A percentile compares a stretch with the other conserved stretches of the same genome.
These are phyloP conservation scores for Trichoderma virens DNA, from an alignment of 495 filamentous ascomycete genomes.

Conservation along the genomic window DNA sequence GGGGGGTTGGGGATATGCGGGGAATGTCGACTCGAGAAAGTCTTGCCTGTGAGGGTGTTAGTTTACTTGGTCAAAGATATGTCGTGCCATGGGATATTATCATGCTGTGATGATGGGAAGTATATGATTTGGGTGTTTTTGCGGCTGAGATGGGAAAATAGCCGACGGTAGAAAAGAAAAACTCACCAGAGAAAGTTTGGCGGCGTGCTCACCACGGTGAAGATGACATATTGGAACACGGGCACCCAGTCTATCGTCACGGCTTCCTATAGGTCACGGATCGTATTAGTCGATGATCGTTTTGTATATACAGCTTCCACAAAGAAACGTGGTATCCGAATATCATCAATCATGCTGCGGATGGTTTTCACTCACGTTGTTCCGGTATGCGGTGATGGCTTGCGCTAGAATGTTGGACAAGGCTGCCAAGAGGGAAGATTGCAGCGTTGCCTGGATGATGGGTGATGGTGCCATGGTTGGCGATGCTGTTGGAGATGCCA, in stretches of 20 bases:
- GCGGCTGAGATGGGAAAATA: too few relatives aligned
- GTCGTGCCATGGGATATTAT: not conserved
- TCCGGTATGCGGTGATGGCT: constrained; percentile 58
- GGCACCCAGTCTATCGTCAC: constrained; percentile 51
- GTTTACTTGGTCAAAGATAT: not conserved
- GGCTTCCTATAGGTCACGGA: constrained; percentile 38
- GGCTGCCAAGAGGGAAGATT: constrained; percentile 61
- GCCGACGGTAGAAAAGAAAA: too few relatives aligned
- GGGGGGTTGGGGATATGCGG: constrained; percentile 27
- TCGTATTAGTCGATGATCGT: not conserved
- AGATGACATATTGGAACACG: constrained; percentile 72
- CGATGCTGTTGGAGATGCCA: too few relatives aligned
- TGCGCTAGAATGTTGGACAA: constrained; percentile 82
- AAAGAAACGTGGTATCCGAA: too few relatives aligned
- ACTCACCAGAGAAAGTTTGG: constrained; percentile 83
- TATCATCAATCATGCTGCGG: too few relatives aligned
- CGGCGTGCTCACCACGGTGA: constrained; percentile 65
- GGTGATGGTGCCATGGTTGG: constrained; percentile 34
- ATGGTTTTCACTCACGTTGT: constrained; percentile 41
- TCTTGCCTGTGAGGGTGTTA: constrained; percentile 33
- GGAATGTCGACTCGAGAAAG: constrained; percentile 43
- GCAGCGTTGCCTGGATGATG: constrained; percentile 57
- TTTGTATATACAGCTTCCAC: too few relatives aligned
- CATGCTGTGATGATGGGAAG: not conserved
- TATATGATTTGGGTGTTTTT: constrained; percentile 5